A percentile compares a stretch with the other conserved stretches of the same genome.
Conservation (phyloP, 441 rosid genomes). For the Brassica balearica region DNA sequence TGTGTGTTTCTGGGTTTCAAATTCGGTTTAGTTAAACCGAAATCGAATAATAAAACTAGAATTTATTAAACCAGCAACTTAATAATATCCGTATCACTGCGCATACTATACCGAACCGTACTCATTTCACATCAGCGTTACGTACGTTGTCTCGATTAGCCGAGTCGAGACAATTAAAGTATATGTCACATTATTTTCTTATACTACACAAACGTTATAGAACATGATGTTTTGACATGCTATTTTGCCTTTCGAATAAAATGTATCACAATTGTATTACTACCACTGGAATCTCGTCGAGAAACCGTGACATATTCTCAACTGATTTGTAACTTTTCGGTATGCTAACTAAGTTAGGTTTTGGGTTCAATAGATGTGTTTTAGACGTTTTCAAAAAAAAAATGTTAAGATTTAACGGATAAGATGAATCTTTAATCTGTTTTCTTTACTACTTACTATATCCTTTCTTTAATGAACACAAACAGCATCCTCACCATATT, state of each 20-base stretch:
- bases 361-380: neutral
- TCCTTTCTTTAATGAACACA: neutral
- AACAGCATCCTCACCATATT: neutral
- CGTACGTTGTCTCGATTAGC: neutral
- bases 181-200: too few relatives aligned
- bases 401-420: neutral
- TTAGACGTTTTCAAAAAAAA: neutral
- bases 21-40: neutral
- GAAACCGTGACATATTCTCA: neutral
- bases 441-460: neutral
- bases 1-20: neutral
- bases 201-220: neutral
- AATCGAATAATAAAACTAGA: neutral
- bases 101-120: neutral
- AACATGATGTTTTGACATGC: neutral
- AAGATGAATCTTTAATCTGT: neutral
- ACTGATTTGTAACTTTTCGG: neutral
- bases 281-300: neutral
- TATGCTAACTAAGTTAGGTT: neutral
- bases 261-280: neutral
- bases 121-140: neutral
- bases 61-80: neutral
- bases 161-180: too few relatives aligned
- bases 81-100: neutral
- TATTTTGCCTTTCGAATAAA: neutral